phyloP scores from a whole-genome alignment of 768 basidiomycete species.

The Cyclocybe cylindracea region DNA sequence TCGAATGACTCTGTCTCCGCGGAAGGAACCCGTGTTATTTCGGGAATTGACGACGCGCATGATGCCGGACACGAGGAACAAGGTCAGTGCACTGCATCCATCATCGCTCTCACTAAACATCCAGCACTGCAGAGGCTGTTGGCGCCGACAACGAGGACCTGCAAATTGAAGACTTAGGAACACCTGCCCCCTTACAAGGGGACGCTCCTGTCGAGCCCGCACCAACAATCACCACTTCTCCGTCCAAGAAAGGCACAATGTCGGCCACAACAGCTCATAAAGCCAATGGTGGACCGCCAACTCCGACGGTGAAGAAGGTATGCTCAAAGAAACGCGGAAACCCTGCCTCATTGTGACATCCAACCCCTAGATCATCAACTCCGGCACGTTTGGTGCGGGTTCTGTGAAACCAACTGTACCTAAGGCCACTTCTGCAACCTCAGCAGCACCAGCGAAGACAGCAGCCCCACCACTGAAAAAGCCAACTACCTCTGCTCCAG shows the following conservation, averaged over 20 bases:
- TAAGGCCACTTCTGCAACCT: constrained; percentile 34
- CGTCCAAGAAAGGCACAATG: constrained; percentile 32
- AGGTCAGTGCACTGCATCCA: constrained; percentile 18
- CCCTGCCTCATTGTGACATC: constrained; percentile 5
- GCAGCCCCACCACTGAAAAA: constrained; percentile 13
- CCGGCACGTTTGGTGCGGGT: constrained; percentile 67
- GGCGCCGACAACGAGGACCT: constrained; percentile 12
- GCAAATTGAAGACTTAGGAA: constrained; percentile 13
- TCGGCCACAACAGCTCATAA: constrained; percentile 46
- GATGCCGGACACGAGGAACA: constrained; percentile 24
- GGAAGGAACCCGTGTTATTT: constrained; percentile 11
- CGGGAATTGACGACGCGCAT: constrained; percentile 14
- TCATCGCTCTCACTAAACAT: neutral
- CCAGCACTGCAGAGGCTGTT: constrained; percentile 15
- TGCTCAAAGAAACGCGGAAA: constrained; percentile 4
- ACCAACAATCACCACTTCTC: constrained; percentile 23
- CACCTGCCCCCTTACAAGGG: constrained; percentile 14
- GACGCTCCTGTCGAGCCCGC: constrained; percentile 22
- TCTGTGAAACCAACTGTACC: constrained; percentile 43
- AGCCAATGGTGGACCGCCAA: constrained; percentile 46
- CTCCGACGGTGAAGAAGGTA: constrained; percentile 72
- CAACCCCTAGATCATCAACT: constrained; percentile 55
- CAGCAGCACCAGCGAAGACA: constrained; percentile 11
- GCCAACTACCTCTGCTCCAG: constrained; percentile 33
- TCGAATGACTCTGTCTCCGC: constrained; percentile 14